Percentiles rank a stretch among this genome's conserved stretches.
phyloP scores from a whole-genome alignment of 2,329 filamentous ascomycete species.

The Xylariaceae sp. region DNA sequence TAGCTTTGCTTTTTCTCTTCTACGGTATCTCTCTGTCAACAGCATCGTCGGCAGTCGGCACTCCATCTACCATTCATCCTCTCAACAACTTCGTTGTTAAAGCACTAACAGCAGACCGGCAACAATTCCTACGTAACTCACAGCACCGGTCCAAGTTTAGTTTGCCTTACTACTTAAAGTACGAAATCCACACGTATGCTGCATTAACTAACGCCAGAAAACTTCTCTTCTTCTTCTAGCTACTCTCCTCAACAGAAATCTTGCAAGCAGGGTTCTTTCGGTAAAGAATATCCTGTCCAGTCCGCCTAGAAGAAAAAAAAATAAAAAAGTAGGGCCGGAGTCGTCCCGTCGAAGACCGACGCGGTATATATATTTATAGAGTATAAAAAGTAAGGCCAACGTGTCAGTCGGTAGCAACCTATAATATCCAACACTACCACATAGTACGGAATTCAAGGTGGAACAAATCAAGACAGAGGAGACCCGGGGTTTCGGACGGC shows the following conservation, averaged over 20 bases:
- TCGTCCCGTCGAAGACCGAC: neutral
- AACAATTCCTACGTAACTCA: no score
- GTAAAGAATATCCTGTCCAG: neutral
- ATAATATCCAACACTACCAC: neutral
- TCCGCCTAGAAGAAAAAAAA: neutral
- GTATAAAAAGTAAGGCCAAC: constrained; percentile 1
- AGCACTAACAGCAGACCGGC: no score
- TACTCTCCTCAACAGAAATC: no score
- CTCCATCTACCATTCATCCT: no score
- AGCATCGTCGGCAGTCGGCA: no score
- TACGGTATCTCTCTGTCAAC: no score
- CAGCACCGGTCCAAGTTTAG: no score
- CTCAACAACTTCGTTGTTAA: no score
- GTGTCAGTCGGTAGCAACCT: constrained; percentile 14
- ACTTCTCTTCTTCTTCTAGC: no score
- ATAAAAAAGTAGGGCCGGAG: neutral
- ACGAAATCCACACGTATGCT: neutral
- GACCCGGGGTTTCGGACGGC: neutral
- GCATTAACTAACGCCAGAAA: neutral
- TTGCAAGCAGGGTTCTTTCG: neutral
- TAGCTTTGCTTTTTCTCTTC: no score
- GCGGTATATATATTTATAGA: neutral
- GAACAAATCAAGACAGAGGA: neutral
- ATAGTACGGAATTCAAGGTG: neutral
- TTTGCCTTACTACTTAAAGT: neutral